Evolutionary conservation across 768 basidiomycete genomes (phyloP).

Genomic region (Trametes cingulata): DNA sequence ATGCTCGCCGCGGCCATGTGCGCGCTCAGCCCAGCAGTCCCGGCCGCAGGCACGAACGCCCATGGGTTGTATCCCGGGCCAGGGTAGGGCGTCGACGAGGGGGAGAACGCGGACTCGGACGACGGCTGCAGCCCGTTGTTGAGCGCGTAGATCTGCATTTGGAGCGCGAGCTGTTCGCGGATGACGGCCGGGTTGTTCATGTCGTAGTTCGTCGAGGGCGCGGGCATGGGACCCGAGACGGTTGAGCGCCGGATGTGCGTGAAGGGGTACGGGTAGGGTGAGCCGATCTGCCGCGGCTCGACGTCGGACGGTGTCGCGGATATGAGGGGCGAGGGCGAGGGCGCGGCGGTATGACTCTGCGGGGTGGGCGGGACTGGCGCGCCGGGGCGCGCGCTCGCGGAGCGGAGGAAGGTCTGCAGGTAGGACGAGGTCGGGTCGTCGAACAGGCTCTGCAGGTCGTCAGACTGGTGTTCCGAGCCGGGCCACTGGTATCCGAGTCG

Average conservation of each 20-base stretch:
- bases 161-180: conserved; percentile 69
- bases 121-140: conserved; percentile 61
- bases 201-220: conserved; percentile 38
- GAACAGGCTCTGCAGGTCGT: conserved; percentile 59
- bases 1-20: conserved; percentile 56
- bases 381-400: conserved; percentile 55
- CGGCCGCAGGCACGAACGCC: conserved; percentile 64
- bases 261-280: conserved; percentile 81
- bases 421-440: conserved; percentile 63
- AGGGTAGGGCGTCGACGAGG: conserved; percentile 73
- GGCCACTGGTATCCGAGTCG: conserved; percentile 25
- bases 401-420: conserved; percentile 57
- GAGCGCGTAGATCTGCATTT: conserved; percentile 79
- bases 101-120: conserved; percentile 76
- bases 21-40: conserved; percentile 43
- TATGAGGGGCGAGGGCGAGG: conserved; percentile 68
- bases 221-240: conserved; percentile 36
- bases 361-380: conserved; percentile 83
- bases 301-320: conserved; percentile 48
- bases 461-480: conserved; percentile 40
- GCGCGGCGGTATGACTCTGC: conserved; percentile 71
- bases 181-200: conserved; percentile 50
- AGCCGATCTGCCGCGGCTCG: conserved; percentile 48
- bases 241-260: conserved; percentile 65
- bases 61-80: conserved; percentile 66